Evolutionary conservation across 2,329 filamentous ascomycete genomes (phyloP).

Genomic region (Chaetomium strumarium): DNA sequence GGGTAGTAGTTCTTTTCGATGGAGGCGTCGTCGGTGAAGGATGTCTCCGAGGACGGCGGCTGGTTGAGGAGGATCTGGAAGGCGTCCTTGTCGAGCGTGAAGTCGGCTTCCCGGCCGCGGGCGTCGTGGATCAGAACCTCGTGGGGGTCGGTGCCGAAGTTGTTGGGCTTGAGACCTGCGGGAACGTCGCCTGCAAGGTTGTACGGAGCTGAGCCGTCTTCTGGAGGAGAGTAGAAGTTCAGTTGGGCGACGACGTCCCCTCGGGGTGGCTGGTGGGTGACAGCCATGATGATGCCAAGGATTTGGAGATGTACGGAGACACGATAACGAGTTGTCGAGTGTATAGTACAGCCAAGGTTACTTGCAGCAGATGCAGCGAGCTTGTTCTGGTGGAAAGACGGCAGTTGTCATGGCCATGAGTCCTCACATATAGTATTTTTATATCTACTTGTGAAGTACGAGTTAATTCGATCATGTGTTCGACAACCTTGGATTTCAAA

Average conservation of each 20-base stretch:
- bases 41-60: constrained; percentile 46
- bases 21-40: constrained; percentile 61
- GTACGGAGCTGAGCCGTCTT: constrained; percentile 55
- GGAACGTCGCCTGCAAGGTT: constrained; percentile 63
- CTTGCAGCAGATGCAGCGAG: too few species aligned
- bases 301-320: neutral
- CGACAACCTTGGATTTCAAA: too few species aligned
- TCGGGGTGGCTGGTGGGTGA: constrained; percentile 39
- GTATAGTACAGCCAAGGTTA: too few species aligned
- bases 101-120: constrained; percentile 55
- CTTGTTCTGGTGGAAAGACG: too few species aligned
- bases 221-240: constrained; percentile 58
- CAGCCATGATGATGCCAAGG: constrained; percentile 33
- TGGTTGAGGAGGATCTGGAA: constrained; percentile 61
- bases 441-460: too few species aligned
- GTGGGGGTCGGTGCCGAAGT: constrained; percentile 50
- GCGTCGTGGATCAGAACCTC: constrained; percentile 63
- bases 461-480: too few species aligned
- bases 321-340: neutral
- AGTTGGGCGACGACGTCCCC: constrained; percentile 59
- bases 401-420: too few species aligned
- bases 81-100: constrained; percentile 43
- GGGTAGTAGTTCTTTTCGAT: constrained; percentile 76
- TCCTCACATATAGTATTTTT: too few species aligned
- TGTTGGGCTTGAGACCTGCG: constrained; percentile 55